Percentiles rank a stretch among this genome's conserved stretches.
Evolutionary conservation across 2,329 filamentous ascomycete genomes (phyloP).

Genomic region (Drechslerella dactyloides): DNA sequence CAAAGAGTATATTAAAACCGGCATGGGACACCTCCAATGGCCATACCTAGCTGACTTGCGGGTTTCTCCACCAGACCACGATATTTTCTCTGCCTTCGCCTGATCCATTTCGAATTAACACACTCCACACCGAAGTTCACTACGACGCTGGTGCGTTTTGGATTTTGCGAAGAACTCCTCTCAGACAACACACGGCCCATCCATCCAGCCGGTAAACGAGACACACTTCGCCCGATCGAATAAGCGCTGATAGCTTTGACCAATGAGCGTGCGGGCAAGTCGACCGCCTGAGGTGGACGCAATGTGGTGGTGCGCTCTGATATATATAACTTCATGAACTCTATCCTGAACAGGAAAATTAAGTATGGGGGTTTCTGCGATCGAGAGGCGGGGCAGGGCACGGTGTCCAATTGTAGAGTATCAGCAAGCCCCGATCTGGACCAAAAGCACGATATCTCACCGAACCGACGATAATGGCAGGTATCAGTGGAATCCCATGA

Average conservation of each 20-base stretch:
- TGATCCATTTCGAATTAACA: background rate
- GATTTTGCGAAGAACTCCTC: constrained; percentile 45
- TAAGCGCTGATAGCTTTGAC: constrained; percentile 18
- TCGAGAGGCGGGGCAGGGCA: background rate
- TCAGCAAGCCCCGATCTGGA: background rate
- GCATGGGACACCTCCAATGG: constrained; percentile 26
- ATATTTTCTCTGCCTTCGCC: constrained; percentile 5
- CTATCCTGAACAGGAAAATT: constrained; percentile 1
- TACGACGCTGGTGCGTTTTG: constrained; percentile 1
- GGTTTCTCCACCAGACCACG: constrained; percentile 37
- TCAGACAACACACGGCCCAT: constrained; percentile 40
- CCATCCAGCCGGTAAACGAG: constrained; percentile 47
- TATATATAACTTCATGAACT: constrained; percentile 9
- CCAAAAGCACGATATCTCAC: constrained; percentile 7
- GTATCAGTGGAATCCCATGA: constrained; percentile 8
- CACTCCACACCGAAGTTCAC: background rate
- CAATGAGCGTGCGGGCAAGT: background rate
- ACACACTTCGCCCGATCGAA: constrained; percentile 31
- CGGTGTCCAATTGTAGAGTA: background rate
- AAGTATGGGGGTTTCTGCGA: background rate
- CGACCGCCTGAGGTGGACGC: background rate
- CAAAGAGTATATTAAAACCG: constrained; percentile 26
- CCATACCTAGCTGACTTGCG: constrained; percentile 28
- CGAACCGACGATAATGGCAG: constrained; percentile 40
- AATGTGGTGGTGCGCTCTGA: background rate